phyloP scores from a whole-genome alignment of 1,284 basidiomycete genomes.

The Mycosarcoma mackinlayi region DNA sequence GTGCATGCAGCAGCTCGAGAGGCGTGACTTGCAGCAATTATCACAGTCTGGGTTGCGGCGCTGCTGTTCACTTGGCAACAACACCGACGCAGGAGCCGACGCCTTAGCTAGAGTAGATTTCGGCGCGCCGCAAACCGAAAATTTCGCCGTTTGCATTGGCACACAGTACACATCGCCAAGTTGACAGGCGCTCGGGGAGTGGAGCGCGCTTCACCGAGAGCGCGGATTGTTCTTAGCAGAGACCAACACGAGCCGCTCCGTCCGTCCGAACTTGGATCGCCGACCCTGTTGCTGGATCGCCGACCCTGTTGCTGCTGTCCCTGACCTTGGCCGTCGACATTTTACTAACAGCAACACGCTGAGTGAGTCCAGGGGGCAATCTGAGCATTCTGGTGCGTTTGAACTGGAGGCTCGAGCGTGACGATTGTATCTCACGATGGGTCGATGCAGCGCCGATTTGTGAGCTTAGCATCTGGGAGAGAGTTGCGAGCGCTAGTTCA shows the following conservation, averaged over 20 bases:
- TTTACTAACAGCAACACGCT: too few species aligned
- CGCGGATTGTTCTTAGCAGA: neutral
- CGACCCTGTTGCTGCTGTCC: neutral
- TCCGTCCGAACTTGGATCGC: too few species aligned
- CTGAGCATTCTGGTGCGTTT: too few species aligned
- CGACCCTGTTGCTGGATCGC: neutral
- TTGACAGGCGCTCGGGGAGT: neutral
- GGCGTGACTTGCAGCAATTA: constrained; percentile 20
- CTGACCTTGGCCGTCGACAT: neutral
- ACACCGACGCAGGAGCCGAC: neutral
- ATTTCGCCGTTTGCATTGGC: too few species aligned
- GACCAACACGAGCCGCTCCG: constrained; percentile 8
- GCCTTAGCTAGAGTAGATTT: too few species aligned
- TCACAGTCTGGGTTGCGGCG: constrained; percentile 14
- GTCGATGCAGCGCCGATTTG: too few species aligned
- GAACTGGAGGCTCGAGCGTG: too few species aligned
- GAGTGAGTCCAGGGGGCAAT: too few species aligned
- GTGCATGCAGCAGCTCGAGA: constrained; percentile 1
- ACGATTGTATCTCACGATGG: too few species aligned
- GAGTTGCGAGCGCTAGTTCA: too few species aligned
- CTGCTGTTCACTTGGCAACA: constrained; percentile 1
- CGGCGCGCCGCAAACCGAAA: too few species aligned
- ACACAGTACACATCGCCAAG: neutral
- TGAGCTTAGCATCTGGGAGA: too few species aligned
- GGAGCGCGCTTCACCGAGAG: neutral